phyloP scores from a whole-genome alignment of 148 eudicot genomes.

The Rhododendron kiyosumense region DNA sequence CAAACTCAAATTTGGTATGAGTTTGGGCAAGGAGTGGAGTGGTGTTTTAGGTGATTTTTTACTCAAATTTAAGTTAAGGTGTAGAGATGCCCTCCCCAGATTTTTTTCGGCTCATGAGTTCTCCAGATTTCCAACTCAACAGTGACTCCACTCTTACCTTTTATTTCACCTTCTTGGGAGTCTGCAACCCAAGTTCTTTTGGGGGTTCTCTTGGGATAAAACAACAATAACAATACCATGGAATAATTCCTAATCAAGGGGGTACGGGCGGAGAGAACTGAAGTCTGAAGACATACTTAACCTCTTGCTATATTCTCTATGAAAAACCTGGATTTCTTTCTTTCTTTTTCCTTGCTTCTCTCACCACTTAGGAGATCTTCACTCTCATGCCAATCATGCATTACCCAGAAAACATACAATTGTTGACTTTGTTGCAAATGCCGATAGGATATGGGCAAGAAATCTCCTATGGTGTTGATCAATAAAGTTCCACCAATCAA shows the following conservation, averaged over 20 bases:
- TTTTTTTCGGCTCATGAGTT: neutral
- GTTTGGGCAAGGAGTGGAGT: too few relatives aligned
- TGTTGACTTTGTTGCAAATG: neutral
- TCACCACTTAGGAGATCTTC: neutral
- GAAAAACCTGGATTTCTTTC: neutral
- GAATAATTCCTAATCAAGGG: neutral
- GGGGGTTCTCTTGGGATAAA: too few relatives aligned
- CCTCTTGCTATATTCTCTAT: neutral
- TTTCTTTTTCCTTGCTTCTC: neutral
- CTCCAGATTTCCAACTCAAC: neutral
- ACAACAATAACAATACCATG: neutral
- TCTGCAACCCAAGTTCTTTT: too few relatives aligned
- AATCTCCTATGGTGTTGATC: constrained; percentile 94
- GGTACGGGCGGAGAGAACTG: neutral
- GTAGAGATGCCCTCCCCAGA: neutral
- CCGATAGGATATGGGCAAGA: constrained; percentile 66
- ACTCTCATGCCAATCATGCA: neutral
- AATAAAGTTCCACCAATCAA: constrained; percentile 90
- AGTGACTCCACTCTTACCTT: neutral
- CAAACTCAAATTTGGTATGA: too few relatives aligned
- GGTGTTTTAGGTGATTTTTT: too few relatives aligned
- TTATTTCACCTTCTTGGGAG: neutral
- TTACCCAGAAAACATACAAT: neutral
- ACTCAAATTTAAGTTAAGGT: too few relatives aligned
- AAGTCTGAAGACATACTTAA: neutral